phyloP scores from a whole-genome alignment of 2,329 filamentous ascomycete species.

The Claviceps humidiphila region DNA sequence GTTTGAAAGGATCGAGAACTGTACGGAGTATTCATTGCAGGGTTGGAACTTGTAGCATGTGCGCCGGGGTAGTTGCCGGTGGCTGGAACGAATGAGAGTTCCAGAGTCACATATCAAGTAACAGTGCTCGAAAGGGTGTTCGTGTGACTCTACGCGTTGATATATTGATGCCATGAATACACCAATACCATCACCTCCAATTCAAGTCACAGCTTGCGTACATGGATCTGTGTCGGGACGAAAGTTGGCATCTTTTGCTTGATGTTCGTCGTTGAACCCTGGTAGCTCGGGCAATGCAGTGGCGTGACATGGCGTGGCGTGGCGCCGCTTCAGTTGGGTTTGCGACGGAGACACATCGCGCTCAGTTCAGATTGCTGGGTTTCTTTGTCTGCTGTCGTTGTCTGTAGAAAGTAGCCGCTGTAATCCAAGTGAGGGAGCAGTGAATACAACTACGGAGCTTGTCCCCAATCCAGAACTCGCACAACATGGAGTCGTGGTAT shows the following conservation, averaged over 20 bases:
- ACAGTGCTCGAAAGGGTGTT: neutral
- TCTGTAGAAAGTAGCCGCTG: too few relatives aligned
- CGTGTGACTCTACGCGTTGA: neutral
- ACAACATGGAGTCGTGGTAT: neutral
- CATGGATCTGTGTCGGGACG: neutral
- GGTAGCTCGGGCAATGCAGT: neutral
- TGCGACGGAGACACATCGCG: neutral
- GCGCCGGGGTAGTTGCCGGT: neutral
- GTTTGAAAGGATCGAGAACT: neutral
- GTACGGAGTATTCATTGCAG: neutral
- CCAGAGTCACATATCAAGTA: neutral
- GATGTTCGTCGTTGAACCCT: neutral
- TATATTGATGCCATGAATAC: too few relatives aligned
- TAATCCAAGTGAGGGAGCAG: too few relatives aligned
- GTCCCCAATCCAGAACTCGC: too few relatives aligned
- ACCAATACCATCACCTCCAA: too few relatives aligned
- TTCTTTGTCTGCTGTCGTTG: too few relatives aligned
- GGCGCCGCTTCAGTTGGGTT: neutral
- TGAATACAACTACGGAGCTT: too few relatives aligned
- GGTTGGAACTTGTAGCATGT: neutral
- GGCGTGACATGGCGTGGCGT: neutral
- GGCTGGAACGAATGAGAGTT: neutral
- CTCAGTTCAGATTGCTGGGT: neutral
- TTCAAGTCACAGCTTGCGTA: too few relatives aligned
- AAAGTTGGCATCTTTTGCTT: neutral